Conservation (phyloP, 176 grass and related monocot genomes). For the Phyllostachys edulis region DNA sequence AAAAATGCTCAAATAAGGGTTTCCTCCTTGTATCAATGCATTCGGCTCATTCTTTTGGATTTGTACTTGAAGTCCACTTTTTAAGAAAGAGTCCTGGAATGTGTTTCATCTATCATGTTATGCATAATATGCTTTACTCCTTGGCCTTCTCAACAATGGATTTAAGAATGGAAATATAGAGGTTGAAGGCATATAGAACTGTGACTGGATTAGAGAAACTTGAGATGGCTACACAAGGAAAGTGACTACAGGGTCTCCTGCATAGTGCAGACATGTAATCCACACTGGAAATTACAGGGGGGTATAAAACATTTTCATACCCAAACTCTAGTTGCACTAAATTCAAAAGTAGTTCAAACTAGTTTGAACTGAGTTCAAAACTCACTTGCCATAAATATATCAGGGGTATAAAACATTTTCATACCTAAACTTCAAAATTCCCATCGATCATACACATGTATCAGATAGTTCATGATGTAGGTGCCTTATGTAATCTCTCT, state of each 20-base stretch:
- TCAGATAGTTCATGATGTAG: too few species aligned
- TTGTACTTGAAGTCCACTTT: not conserved
- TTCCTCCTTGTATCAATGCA: not conserved
- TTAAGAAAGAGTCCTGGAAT: not conserved
- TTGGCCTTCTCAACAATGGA: not conserved
- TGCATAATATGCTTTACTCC: not conserved
- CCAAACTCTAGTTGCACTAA: too few species aligned
- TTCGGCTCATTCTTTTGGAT: not conserved
- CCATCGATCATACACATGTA: too few species aligned
- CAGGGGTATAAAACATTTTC: too few species aligned
- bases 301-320: too few species aligned
- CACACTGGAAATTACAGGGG: too few species aligned
- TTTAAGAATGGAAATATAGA: not conserved
- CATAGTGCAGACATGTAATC: not conserved
- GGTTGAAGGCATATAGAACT: not conserved
- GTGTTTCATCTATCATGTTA: not conserved
- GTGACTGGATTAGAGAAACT: not conserved
- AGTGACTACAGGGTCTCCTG: constrained; percentile 2
- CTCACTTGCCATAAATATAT: too few species aligned
- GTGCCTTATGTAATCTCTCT: too few species aligned
- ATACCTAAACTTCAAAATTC: too few species aligned
- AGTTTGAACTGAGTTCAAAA: too few species aligned
- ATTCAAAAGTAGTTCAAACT: too few species aligned
- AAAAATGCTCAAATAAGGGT: constrained; percentile 27
- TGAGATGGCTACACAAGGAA: not conserved